Conservation (phyloP, 192 early-diverging fungal genomes). For the Phlyctochytrium arcticum region DNA sequence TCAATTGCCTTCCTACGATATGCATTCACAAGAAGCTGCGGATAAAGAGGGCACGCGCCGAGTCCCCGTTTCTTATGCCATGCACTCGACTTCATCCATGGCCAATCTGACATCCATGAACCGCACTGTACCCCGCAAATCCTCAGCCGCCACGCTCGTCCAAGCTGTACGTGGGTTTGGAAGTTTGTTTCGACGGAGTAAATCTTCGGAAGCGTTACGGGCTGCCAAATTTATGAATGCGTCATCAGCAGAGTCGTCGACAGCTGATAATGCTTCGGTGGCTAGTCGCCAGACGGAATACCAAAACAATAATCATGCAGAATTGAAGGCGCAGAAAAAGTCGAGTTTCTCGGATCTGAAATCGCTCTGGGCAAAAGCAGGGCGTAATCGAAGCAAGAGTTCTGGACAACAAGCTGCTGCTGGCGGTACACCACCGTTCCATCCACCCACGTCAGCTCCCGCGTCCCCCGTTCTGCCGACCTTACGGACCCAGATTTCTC, state of each 20-base stretch:
- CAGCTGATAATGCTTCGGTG: too few relatives aligned
- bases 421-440: not conserved
- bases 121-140: not conserved
- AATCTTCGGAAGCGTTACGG: not conserved
- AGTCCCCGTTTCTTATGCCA: too few relatives aligned
- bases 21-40: too few relatives aligned
- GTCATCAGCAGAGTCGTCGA: not conserved
- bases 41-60: too few relatives aligned
- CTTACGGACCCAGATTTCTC: too few relatives aligned
- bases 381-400: not conserved
- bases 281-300: too few relatives aligned
- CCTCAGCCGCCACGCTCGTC: slow-evolving; percentile 3
- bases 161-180: not conserved
- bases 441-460: too few relatives aligned
- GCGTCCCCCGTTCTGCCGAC: too few relatives aligned
- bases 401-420: not conserved
- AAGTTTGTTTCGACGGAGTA: slow-evolving; percentile 1
- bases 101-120: not conserved
- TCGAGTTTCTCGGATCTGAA: not conserved
- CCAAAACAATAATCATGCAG: not conserved
- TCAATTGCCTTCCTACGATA: too few relatives aligned
- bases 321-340: too few relatives aligned
- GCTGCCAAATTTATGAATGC: not conserved
- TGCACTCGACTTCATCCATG: not conserved
- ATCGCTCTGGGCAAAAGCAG: not conserved